Base-by-base conservation (phyloP, 495 filamentous ascomycete species). In the Penicillium ochrochloron region DNA sequence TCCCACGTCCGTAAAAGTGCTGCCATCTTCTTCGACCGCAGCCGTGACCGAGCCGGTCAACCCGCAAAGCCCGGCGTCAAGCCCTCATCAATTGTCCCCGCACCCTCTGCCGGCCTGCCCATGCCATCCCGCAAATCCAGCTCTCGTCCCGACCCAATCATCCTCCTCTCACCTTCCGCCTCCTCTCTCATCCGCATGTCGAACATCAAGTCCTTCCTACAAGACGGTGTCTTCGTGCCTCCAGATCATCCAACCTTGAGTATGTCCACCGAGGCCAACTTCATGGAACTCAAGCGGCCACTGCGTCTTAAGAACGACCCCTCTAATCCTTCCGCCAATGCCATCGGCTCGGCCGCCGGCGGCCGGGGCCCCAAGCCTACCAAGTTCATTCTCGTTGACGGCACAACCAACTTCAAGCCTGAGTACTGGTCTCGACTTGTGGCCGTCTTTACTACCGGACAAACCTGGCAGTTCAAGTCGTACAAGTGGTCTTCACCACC, bases 371-470 rank as follows among this genome's bases (percentile, higher is more conserved):
- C 79, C 34, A 89, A 89, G 23, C 89, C 93, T 4, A 87, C 96
- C 69, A 90, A 94, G 57, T 98, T 99, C 81, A 31, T 97, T 69
- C 87, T 99, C 25, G 94, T 97, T 57, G 95, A 99, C 73, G 88
- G 87, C 14, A 89, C 92, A 0, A 89, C 95, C 70, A 89, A 96
- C 76, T 99, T 99, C 83, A 95, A 95, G 75, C 95, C 95, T 1
- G 94, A 98, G 72, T 97, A 98, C 80, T 99, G 95, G 95, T 87
- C 89, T 61, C 89, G 96, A 21, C 91, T 99, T 11, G 95, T 98
- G 10, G 96, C 92, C 10, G 93, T 99, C 51, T 99, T 99, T 78
- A 99, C 95, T 0, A 99, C 95, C 10, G 95, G 95, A 25, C 95
- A 99, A 76, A 89, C 90, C 12, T 99, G 95, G 95, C 95, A 99